phyloP scores from a whole-genome alignment of 2,329 filamentous ascomycete genomes.

The Aureobasidium melanogenum region DNA sequence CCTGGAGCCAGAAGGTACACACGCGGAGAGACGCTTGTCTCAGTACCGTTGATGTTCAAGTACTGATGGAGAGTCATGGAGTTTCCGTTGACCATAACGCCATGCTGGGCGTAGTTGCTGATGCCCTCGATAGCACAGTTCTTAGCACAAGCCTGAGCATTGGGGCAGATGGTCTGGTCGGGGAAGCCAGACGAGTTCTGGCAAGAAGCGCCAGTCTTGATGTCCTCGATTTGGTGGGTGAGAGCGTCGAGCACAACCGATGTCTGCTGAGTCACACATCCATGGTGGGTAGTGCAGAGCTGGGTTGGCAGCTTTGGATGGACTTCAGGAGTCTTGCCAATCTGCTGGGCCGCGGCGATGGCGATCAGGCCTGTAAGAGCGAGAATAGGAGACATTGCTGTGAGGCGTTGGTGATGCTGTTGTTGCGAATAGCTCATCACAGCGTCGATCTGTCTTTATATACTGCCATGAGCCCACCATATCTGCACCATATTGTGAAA shows the following conservation, averaged over 20 bases:
- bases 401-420: not conserved
- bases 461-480: not conserved
- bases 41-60: slow-evolving; percentile 30
- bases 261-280: slow-evolving; percentile 40
- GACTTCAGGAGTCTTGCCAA: slow-evolving; percentile 31
- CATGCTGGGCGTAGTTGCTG: slow-evolving; percentile 44
- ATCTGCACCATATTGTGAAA: not conserved
- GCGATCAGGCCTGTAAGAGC: not conserved
- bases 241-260: slow-evolving; percentile 44
- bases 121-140: slow-evolving; percentile 52
- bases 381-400: not conserved
- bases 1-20: slow-evolving; percentile 54
- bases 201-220: slow-evolving; percentile 25
- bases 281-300: slow-evolving; percentile 42
- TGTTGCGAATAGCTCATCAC: not conserved
- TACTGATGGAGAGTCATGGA: slow-evolving; percentile 39
- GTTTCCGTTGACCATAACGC: slow-evolving; percentile 42
- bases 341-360: slow-evolving; percentile 21
- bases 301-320: slow-evolving; percentile 46
- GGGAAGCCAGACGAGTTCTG: slow-evolving; percentile 23
- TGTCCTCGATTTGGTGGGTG: slow-evolving; percentile 38
- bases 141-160: slow-evolving; percentile 41
- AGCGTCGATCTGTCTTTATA: not conserved
- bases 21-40: slow-evolving; percentile 38
- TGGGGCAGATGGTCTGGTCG: slow-evolving; percentile 40